Base-by-base conservation (phyloP, 176 grass and related monocot genomes). In the Paspalum notatum region DNA sequence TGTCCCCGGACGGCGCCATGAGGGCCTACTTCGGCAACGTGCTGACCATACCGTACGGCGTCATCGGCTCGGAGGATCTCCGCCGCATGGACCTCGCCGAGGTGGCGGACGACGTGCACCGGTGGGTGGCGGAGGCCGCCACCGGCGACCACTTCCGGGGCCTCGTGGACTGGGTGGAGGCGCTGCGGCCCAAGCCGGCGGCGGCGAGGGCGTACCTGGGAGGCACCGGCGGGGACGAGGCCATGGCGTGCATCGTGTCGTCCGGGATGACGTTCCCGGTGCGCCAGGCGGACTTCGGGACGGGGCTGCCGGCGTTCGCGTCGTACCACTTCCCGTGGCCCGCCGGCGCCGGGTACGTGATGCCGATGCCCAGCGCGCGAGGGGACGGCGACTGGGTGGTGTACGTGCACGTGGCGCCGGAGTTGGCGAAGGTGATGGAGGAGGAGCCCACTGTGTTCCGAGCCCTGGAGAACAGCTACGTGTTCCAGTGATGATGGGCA, bases 321-420 rank as follows among this genome's bases (percentile, higher is more conserved):
- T 94, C 89, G 46, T 94, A 91, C 89, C 86, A 91, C 48, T 94
- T 94, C 81, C 82, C 89, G 5, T 86, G 82, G 91, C 85, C 74
- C 25, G 51, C 59, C 13, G 74, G 38, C 27, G 15, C 83, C 4
- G 85, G 86, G 13, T 94, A 94, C 70, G 80, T 94, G 58, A 94
- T 94, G 92, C 92, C 92, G 72, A 94, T 94, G 82, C 89, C 92
- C 14, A 85, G 89, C 85, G 65, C 66, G 2, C 86, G 67, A 24
- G 81, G 77, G 2, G 79, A 74, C 38, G 89, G 88, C 0, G 86
- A 87, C 15, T 97, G 91, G 91, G 86, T 97, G 20, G 88, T 97
- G 39, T 93, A 93, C 75, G 86, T 83, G 32, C 91, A 93, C 51
- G 66, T 81, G 2, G 10, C 51, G 44, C 81, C 72, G 21, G 85